Evolutionary conservation across 2,329 filamentous ascomycete genomes (phyloP).

Genomic region (Paecilomyces sp.): DNA sequence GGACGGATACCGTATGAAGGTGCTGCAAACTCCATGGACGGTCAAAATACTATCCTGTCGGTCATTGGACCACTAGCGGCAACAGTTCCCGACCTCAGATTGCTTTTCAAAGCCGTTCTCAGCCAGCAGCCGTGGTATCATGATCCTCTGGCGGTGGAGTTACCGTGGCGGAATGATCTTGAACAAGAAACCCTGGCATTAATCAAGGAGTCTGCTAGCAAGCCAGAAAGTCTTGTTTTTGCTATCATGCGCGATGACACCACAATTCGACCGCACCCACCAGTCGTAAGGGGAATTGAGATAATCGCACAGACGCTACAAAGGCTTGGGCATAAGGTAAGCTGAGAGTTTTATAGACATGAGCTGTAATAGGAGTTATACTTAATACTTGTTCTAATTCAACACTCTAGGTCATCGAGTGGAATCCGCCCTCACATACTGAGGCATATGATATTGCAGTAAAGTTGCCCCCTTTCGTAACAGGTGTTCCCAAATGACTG

Average conservation of each 20-base stretch:
- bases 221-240: conserved; percentile 41
- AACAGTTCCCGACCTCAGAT: conserved; percentile 46
- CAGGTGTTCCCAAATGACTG: conserved; percentile 2
- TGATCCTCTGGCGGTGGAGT: conserved; percentile 58
- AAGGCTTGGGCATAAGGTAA: conserved; percentile 45
- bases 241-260: conserved; percentile 50
- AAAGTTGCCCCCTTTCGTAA: conserved; percentile 13
- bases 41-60: conserved; percentile 56
- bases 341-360: background rate
- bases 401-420: conserved; percentile 44
- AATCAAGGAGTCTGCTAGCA: conserved; percentile 26
- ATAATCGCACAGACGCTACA: conserved; percentile 44
- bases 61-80: conserved; percentile 58
- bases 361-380: background rate
- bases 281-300: conserved; percentile 48
- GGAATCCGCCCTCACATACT: conserved; percentile 49
- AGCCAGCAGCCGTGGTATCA: conserved; percentile 56
- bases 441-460: conserved; percentile 33
- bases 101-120: conserved; percentile 53
- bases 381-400: background rate
- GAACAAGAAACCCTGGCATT: conserved; percentile 29
- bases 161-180: conserved; percentile 55
- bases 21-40: conserved; percentile 57
- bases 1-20: conserved; percentile 51
- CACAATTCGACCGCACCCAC: conserved; percentile 47